Conservation (phyloP, 2,329 filamentous ascomycete species). For the Tolypocladium capitatum region DNA sequence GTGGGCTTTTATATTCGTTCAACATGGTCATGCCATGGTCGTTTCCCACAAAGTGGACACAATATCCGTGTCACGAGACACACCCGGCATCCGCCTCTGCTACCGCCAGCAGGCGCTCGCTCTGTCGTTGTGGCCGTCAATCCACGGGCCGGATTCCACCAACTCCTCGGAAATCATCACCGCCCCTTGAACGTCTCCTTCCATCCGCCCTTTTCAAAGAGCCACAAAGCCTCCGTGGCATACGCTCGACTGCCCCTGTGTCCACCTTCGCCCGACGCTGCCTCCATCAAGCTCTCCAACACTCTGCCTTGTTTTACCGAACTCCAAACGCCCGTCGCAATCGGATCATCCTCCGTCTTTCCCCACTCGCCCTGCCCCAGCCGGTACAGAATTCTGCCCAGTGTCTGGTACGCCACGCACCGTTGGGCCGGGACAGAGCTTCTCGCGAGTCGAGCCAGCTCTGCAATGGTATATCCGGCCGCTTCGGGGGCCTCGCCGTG, state of each 20-base stretch:
- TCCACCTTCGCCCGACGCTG: conserved; percentile 53
- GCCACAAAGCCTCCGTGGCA: conserved; percentile 80
- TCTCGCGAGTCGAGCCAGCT: conserved; percentile 67
- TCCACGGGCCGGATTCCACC: too few relatives aligned
- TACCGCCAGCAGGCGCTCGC: too few relatives aligned
- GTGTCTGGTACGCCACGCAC: conserved; percentile 81
- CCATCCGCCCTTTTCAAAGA: conserved; percentile 62
- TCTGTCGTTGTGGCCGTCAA: too few relatives aligned
- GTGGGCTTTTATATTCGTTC: too few relatives aligned
- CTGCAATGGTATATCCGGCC: conserved; percentile 84
- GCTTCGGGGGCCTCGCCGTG: conserved; percentile 86
- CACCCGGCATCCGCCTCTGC: too few relatives aligned
- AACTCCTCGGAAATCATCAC: conserved; percentile 8
- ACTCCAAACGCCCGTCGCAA: conserved; percentile 73
- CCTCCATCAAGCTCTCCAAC: conserved; percentile 62
- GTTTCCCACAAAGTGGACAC: too few relatives aligned
- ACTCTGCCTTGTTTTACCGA: conserved; percentile 65
- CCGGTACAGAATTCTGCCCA: conserved; percentile 74
- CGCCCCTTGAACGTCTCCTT: conserved; percentile 47
- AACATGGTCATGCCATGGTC: too few relatives aligned
- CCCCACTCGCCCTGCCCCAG: conserved; percentile 63
- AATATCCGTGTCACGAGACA: too few relatives aligned
- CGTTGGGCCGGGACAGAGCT: conserved; percentile 76
- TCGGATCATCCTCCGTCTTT: conserved; percentile 38
- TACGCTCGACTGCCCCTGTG: conserved; percentile 74